Evolutionary conservation across 306 rosid genomes (phyloP).

Genomic region (Astragalus membranaceus): DNA sequence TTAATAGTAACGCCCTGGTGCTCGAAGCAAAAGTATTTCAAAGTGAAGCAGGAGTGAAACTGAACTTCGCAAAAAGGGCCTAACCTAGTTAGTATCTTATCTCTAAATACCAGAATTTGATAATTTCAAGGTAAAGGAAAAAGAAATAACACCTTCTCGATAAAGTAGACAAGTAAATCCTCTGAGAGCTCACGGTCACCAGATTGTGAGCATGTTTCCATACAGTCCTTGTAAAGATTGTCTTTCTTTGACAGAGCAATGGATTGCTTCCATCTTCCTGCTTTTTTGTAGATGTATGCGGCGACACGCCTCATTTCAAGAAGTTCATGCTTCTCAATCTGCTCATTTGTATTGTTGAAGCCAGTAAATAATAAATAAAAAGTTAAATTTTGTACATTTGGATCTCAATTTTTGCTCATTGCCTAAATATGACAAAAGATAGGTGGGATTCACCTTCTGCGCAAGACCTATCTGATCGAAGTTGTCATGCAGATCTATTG

Average conservation of each 20-base stretch:
- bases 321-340: constrained; percentile 96
- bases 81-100: background rate
- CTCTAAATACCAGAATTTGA: background rate
- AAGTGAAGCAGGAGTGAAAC: background rate
- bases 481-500: constrained; percentile 83
- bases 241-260: constrained; percentile 95
- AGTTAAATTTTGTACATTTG: background rate
- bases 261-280: constrained; percentile 97
- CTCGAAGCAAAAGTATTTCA: background rate
- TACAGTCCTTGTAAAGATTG: constrained; percentile 90
- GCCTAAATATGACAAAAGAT: constrained; percentile 24
- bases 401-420: constrained; percentile 37
- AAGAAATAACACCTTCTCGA: constrained; percentile 57
- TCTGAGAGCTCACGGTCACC: constrained; percentile 95
- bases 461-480: constrained; percentile 96
- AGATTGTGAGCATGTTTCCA: constrained; percentile 95
- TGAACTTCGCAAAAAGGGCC: background rate
- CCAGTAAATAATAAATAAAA: constrained; percentile 11
- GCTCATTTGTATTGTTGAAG: constrained; percentile 11
- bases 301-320: constrained; percentile 99
- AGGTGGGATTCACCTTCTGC: constrained; percentile 49
- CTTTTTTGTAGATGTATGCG: constrained; percentile 88
- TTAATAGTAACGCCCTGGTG: background rate
- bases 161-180: constrained; percentile 86
- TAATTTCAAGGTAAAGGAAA: constrained; percentile 3